Evolutionary conservation across 306 rosid species (phyloP).

Genomic region (Pyrus betulifolia): DNA sequence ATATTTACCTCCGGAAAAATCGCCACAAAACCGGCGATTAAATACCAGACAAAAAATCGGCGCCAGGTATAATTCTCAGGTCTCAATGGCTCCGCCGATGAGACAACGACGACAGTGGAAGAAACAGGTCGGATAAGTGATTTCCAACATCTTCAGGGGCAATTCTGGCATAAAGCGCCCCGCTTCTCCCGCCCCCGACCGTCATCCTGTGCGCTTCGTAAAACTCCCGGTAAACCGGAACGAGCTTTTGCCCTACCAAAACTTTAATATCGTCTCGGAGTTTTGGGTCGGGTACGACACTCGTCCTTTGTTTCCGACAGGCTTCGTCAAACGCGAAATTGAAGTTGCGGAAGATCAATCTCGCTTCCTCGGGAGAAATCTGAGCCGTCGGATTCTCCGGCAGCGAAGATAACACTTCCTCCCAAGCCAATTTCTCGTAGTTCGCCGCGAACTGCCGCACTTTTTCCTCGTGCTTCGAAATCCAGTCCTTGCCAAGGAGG

Average conservation of each 20-base stretch:
- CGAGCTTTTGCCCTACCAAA: slow-evolving; percentile 30
- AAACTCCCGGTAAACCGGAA: slow-evolving; percentile 39
- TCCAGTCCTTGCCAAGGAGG: slow-evolving; percentile 65
- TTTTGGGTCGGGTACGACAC: slow-evolving; percentile 28
- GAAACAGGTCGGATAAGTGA: slow-evolving; percentile 48
- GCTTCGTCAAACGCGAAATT: slow-evolving; percentile 44
- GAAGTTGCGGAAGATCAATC: slow-evolving; percentile 41
- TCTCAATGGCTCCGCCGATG: neutral
- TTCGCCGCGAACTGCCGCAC: slow-evolving; percentile 28
- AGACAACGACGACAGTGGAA: neutral
- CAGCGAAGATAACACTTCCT: slow-evolving; percentile 37
- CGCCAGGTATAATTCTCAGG: neutral
- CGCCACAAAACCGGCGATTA: neutral
- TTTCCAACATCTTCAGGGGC: slow-evolving; percentile 50
- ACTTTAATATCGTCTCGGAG: slow-evolving; percentile 48
- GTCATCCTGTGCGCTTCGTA: slow-evolving; percentile 20
- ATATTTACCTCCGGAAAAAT: neutral
- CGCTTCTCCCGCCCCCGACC: slow-evolving; percentile 19
- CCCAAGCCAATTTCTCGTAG: slow-evolving; percentile 54
- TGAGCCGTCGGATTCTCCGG: slow-evolving; percentile 35
- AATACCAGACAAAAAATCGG: neutral
- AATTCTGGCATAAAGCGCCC: slow-evolving; percentile 19
- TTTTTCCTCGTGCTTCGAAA: slow-evolving; percentile 36
- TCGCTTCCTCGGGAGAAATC: slow-evolving; percentile 36
- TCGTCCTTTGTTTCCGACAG: slow-evolving; percentile 32